Base-by-base conservation (phyloP, 768 basidiomycete genomes). In the Tephrocybe rancida region DNA sequence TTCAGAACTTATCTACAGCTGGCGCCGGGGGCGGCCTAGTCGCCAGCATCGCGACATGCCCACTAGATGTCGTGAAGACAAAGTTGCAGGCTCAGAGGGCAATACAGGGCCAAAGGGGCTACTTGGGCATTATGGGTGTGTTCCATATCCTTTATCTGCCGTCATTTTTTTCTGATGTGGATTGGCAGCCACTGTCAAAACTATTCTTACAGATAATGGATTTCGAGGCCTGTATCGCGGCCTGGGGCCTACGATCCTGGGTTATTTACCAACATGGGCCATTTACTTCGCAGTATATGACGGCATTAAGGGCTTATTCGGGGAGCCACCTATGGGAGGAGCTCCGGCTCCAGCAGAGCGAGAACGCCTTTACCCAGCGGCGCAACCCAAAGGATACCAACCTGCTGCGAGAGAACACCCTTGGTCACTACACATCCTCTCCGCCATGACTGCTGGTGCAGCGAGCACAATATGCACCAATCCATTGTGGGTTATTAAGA, bases 251-350 rank as follows among this genome's bases (percentile, higher is more conserved):
- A 99, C 97, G 18, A 82, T 99, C 51, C 80, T 95, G 7, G 97
- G 97, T 13, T 98, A 99, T 73, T 83, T 98, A 35, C 97, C 97
- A 19, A 98, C 96, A 2, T 98, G 95, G 97, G 97, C 95, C 22
- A 98, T 98, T 62, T 98, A 98, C 70, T 98, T 98, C 70, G 86
- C 94, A 19, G 93, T 98, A 22, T 98, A 98, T 73, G 97, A 99
- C 73, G 86, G 90, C 54, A 90, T 98, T 72, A 98, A 98, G 78
- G 82, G 81, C 13, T 73, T 77, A 44, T 90, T 93, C 66, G 91
- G 92, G 19, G 85, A 85, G 60, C 74, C 78, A 29, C 83, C 86
- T 5, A 72, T 82, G 18, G 82, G 67, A 54, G 67, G 48, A 46
- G 60, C 14, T n/a, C 46, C 48, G 50, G 59, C 46, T 48, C 7